phyloP scores from a whole-genome alignment of 345 rosid species.

The Brassica nigra region DNA sequence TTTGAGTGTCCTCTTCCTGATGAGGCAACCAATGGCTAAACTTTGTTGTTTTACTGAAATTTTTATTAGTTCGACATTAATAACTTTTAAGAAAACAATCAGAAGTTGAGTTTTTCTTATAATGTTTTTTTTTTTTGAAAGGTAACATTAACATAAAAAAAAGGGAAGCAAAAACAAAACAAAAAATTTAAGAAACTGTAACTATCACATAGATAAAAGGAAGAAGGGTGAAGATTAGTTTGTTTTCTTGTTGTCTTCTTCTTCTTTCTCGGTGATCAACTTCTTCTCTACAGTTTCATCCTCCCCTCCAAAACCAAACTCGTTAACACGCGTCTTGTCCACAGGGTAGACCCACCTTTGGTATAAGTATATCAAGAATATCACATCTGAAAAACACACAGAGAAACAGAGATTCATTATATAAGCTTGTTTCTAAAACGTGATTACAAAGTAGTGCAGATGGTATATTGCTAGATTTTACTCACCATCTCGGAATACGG shows the following conservation, averaged over 20 bases:
- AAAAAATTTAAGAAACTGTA: conserved; percentile 14
- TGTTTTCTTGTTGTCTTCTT: conserved; percentile 67
- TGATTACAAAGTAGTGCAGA: background rate
- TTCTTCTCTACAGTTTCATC: conserved; percentile 47
- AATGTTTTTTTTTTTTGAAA: background rate
- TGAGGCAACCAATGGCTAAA: conserved; percentile 19
- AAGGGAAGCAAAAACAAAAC: conserved; percentile 4
- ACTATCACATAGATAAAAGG: background rate
- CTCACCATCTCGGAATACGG: conserved; percentile 96
- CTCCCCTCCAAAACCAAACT: conserved; percentile 93
- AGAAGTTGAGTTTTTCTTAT: background rate
- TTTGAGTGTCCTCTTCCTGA: conserved; percentile 46
- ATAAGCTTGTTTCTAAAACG: conserved; percentile 14
- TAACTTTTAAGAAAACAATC: background rate
- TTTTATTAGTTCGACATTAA: background rate
- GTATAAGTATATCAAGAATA: conserved; percentile 85
- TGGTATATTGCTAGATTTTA: background rate
- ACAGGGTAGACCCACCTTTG: conserved; percentile 95
- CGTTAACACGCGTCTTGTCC: conserved; percentile 87
- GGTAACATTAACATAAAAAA: conserved; percentile 5
- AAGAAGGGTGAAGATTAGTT: conserved; percentile 40
- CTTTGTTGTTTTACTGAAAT: background rate
- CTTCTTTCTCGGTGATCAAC: conserved; percentile 41
- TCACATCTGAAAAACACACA: conserved; percentile 65
- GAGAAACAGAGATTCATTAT: background rate